Evolutionary conservation across 2,329 filamentous ascomycete genomes (phyloP).

Genomic region (Periconia sp.): DNA sequence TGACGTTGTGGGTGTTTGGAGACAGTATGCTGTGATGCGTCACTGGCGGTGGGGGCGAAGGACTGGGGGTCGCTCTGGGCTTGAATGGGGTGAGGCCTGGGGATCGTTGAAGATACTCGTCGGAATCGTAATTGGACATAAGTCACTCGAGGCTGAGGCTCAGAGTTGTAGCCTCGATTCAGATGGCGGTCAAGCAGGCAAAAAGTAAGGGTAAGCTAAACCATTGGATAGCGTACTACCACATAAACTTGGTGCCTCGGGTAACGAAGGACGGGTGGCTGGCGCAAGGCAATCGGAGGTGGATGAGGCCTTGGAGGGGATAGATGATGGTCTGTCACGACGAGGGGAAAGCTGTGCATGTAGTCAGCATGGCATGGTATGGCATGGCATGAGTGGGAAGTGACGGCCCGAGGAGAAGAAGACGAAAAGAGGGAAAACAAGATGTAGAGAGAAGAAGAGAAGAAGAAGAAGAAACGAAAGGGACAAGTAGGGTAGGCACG

Average conservation of each 20-base stretch:
- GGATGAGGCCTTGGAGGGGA: background rate
- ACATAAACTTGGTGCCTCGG: background rate
- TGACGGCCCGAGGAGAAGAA: background rate
- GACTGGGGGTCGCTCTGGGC: slow-evolving; percentile 54
- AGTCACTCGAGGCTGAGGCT: slow-evolving; percentile 23
- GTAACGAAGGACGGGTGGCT: background rate
- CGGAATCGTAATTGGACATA: slow-evolving; percentile 50
- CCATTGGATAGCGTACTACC: background rate
- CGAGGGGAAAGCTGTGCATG: background rate
- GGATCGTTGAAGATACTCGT: slow-evolving; percentile 49
- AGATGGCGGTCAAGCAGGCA: slow-evolving; percentile 7
- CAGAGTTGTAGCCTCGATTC: slow-evolving; percentile 19
- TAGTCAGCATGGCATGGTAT: background rate
- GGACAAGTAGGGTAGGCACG: slow-evolving; percentile 3
- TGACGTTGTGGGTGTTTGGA: slow-evolving; percentile 34
- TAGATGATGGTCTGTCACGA: background rate
- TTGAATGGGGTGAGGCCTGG: slow-evolving; percentile 46
- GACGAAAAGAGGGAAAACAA: background rate
- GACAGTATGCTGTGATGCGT: slow-evolving; percentile 22
- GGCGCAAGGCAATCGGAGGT: background rate
- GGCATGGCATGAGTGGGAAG: background rate
- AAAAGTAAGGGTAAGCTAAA: slow-evolving; percentile 4
- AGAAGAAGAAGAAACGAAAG: background rate
- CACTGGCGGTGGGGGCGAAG: slow-evolving; percentile 50
- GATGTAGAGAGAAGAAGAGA: background rate